Percentiles rank a stretch among this genome's conserved stretches.
phyloP scores from a whole-genome alignment of 1,284 basidiomycete genomes.

The Volvariella volvacea region DNA sequence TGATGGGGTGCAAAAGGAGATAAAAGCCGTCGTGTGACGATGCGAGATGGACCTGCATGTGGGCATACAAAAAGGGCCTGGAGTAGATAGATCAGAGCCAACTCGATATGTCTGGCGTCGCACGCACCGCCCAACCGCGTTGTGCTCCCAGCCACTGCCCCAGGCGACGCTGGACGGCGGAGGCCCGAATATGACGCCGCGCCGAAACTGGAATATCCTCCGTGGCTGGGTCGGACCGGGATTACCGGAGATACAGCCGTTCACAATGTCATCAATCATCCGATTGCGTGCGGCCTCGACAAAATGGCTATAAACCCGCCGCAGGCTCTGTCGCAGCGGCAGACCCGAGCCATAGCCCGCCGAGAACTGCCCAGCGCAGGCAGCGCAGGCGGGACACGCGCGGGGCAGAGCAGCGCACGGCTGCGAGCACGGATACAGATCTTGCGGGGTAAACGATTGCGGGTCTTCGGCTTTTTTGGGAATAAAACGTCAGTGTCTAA shows the following conservation, averaged over 20 bases:
- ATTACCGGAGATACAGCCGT: slow-evolving; percentile 18
- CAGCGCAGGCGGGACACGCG: slow-evolving; percentile 36
- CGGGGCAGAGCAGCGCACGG: slow-evolving; percentile 32
- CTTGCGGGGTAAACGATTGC: slow-evolving; percentile 36
- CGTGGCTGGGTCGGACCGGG: slow-evolving; percentile 15
- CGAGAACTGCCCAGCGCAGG: slow-evolving; percentile 19
- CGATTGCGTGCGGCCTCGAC: slow-evolving; percentile 34
- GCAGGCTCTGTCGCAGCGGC: slow-evolving; percentile 11
- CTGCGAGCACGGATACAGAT: slow-evolving; percentile 44
- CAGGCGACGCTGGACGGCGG: slow-evolving; percentile 42
- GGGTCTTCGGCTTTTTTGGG: slow-evolving; percentile 23
- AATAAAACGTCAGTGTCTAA: no score
- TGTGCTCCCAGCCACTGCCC: slow-evolving; percentile 56
- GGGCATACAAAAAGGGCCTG: slow-evolving; percentile 54
- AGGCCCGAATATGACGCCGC: slow-evolving; percentile 54
- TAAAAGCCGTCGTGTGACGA: slow-evolving; percentile 19
- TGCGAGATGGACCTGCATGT: slow-evolving; percentile 50
- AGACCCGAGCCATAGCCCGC: slow-evolving; percentile 1
- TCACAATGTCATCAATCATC: slow-evolving; percentile 53
- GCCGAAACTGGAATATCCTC: slow-evolving; percentile 39
- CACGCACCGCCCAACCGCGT: slow-evolving; percentile 35
- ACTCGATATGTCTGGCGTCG: neutral
- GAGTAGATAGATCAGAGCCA: neutral
- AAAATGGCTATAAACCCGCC: slow-evolving; percentile 37
- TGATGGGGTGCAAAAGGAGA: slow-evolving; percentile 54